These are phyloP conservation scores for Tolypocladium inflatum DNA, from an alignment of 2,329 filamentous ascomycete species.

Conservation along the genomic window DNA sequence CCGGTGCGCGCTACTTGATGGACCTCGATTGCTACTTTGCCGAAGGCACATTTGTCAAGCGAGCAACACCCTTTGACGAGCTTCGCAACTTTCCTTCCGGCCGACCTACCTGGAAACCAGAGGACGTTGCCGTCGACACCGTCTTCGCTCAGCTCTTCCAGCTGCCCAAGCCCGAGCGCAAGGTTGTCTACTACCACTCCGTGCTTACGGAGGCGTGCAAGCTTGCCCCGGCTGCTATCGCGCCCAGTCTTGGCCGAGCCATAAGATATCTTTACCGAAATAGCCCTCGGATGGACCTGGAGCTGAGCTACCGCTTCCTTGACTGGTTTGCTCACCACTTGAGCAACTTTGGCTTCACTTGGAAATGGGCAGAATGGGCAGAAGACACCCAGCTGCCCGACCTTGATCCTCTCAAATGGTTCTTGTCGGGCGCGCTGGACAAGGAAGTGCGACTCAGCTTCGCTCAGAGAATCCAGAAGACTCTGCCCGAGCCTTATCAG, in stretches of 20 bases:
- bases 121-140: conserved; percentile 94
- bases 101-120: conserved; percentile 85
- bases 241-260: conserved; percentile 83
- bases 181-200: conserved; percentile 93
- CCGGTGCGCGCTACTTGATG: conserved; percentile 79
- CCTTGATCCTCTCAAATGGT: conserved; percentile 82
- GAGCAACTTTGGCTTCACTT: conserved; percentile 98
- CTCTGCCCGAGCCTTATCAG: conserved; percentile 76
- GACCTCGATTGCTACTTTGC: conserved; percentile 94
- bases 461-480: conserved; percentile 90
- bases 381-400: conserved; percentile 72
- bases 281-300: conserved; percentile 73
- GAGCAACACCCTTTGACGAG: conserved; percentile 86
- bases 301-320: conserved; percentile 77
- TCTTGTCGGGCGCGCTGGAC: conserved; percentile 82
- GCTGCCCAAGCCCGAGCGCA: conserved; percentile 79
- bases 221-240: conserved; percentile 90
- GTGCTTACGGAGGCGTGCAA: conserved; percentile 94
- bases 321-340: conserved; percentile 98
- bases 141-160: conserved; percentile 93
- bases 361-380: conserved; percentile 98
- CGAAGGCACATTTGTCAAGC: conserved; percentile 81
- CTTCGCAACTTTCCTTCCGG: conserved; percentile 59
- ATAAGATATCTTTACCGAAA: conserved; percentile 87
- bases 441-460: conserved; percentile 97